phyloP scores from a whole-genome alignment of 306 rosid genomes.

The Macrotyloma uniflorum region DNA sequence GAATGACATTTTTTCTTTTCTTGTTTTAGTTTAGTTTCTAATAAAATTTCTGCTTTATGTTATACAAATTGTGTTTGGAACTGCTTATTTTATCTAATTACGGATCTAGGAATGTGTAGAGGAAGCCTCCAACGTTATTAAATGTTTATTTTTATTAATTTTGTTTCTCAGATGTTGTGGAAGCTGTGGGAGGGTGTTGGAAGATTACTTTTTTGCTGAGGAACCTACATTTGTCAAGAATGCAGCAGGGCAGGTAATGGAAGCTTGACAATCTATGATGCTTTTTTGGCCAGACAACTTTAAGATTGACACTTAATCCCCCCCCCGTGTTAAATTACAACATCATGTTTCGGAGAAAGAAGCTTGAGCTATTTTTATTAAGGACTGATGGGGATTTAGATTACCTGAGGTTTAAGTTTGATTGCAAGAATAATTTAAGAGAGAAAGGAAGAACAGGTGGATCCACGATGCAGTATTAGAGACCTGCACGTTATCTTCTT shows the following conservation, averaged over 20 bases:
- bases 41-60: neutral
- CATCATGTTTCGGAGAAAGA: neutral
- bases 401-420: conserved; percentile 15
- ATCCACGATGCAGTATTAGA: neutral
- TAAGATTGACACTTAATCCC: neutral
- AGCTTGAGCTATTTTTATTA: neutral
- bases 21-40: neutral
- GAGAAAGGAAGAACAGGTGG: neutral
- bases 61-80: neutral
- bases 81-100: neutral
- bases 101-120: conserved; percentile 9
- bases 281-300: conserved; percentile 6
- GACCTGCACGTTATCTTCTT: neutral
- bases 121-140: neutral
- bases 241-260: conserved; percentile 29
- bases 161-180: conserved; percentile 32
- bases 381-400: neutral
- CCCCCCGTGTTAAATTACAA: neutral
- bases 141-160: neutral
- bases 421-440: neutral
- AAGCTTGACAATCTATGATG: neutral
- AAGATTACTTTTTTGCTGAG: conserved; percentile 5
- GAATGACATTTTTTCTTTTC: neutral
- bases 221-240: conserved; percentile 37
- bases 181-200: conserved; percentile 42